Evolutionary conservation across 139 green algal species (phyloP).

Genomic region (Chlorella sp.): DNA sequence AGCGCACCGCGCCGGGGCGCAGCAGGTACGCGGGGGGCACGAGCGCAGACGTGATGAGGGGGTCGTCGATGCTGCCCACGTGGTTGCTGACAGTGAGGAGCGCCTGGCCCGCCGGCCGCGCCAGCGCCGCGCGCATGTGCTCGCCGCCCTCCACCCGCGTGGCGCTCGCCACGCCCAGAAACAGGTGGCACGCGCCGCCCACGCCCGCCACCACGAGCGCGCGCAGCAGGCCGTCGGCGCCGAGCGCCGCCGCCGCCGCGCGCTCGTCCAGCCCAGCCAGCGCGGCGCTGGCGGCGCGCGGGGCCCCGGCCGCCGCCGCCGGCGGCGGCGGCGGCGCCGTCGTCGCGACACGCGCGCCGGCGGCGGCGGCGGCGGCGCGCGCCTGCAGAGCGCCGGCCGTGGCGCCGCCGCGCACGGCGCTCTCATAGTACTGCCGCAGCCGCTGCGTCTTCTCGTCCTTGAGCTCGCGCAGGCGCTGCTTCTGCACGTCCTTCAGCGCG

Average conservation of each 20-base stretch:
- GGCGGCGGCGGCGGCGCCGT: background rate
- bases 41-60: conserved; percentile 72
- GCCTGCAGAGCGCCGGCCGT: background rate
- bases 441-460: conserved; percentile 24
- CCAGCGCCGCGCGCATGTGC: conserved; percentile 54
- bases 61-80: conserved; percentile 87
- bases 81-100: conserved; percentile 92
- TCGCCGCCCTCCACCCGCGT: conserved; percentile 36
- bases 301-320: no score
- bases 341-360: background rate
- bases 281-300: background rate
- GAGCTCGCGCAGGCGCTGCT: conserved; percentile 22
- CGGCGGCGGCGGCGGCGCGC: background rate
- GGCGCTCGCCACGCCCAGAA: conserved; percentile 19
- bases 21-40: conserved; percentile 59
- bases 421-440: conserved; percentile 17
- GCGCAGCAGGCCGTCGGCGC: conserved; percentile 3
- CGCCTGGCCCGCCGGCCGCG: conserved; percentile 42
- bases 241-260: background rate
- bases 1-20: conserved; percentile 53
- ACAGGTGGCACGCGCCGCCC: conserved; percentile 27
- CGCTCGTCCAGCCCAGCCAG: background rate
- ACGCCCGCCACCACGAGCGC: conserved; percentile 31
- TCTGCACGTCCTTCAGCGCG: conserved; percentile 29
- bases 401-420: background rate